phyloP scores from a whole-genome alignment of 108 stramenopile genomes.

The Cylindrotheca closterium region DNA sequence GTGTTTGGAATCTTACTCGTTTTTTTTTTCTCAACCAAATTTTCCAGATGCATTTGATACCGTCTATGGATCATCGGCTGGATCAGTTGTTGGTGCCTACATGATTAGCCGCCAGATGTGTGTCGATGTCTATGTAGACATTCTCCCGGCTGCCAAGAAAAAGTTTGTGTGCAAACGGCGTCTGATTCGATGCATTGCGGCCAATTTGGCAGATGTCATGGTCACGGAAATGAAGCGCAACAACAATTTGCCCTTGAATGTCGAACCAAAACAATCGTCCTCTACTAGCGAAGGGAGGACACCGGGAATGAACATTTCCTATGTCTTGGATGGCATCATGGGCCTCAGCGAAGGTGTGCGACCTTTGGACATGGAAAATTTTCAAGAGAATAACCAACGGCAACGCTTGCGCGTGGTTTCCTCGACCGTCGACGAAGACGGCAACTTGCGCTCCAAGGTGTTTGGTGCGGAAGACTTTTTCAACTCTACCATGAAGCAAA shows the following conservation, averaged over 20 bases:
- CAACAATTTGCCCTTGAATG: background rate
- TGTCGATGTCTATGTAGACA: conserved; percentile 76
- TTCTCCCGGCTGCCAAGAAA: conserved; percentile 60
- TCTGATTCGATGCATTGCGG: conserved; percentile 24
- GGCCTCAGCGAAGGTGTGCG: conserved; percentile 62
- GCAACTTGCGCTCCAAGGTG: conserved; percentile 44
- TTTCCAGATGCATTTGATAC: conserved; percentile 71
- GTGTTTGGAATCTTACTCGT: no score
- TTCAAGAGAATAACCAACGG: conserved; percentile 48
- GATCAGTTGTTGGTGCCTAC: conserved; percentile 75
- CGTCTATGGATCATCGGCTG: conserved; percentile 79
- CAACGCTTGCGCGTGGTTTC: conserved; percentile 69
- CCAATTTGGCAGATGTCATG: conserved; percentile 18
- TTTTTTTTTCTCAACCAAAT: no score
- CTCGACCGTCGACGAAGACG: conserved; percentile 55
- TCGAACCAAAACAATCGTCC: background rate
- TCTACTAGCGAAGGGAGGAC: background rate
- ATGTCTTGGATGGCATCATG: conserved; percentile 76
- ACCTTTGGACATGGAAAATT: conserved; percentile 75
- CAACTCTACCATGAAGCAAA: conserved; percentile 25
- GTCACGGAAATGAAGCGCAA: background rate
- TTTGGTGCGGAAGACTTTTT: conserved; percentile 71
- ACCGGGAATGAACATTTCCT: conserved; percentile 74
- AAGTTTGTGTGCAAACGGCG: conserved; percentile 67
- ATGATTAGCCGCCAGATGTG: conserved; percentile 78